phyloP scores from a whole-genome alignment of 768 basidiomycete species.

The Xanthoconium purpureum region DNA sequence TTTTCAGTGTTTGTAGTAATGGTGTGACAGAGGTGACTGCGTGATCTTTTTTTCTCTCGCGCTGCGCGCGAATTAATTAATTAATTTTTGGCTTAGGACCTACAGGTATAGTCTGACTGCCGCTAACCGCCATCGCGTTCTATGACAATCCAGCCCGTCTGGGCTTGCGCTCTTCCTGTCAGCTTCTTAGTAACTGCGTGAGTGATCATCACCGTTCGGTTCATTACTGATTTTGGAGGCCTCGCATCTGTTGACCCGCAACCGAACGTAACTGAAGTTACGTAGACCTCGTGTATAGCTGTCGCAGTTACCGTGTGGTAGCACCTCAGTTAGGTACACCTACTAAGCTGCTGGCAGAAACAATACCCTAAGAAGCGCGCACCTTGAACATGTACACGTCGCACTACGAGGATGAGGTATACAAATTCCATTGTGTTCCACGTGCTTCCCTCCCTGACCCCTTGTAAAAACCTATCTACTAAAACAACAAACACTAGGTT shows the following conservation, averaged over 20 bases:
- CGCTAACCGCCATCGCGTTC: no score
- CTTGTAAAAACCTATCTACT: constrained; percentile 6
- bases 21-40: no score
- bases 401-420: not conserved
- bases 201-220: not conserved
- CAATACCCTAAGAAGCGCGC: no score
- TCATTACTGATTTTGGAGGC: not conserved
- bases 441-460: not conserved
- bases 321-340: no score
- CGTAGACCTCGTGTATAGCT: not conserved
- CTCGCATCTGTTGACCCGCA: not conserved
- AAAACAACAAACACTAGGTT: constrained; percentile 19
- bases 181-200: not conserved
- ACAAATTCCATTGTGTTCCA: constrained; percentile 4
- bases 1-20: no score
- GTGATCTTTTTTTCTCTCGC: no score
- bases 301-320: not conserved
- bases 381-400: not conserved
- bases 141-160: not conserved
- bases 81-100: no score
- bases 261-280: not conserved
- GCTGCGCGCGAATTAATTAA: no score
- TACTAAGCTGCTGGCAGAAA: no score
- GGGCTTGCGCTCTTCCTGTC: not conserved
- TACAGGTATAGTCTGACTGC: no score